Conservation (phyloP, 148 eudicot genomes). For the Drosera capensis region DNA sequence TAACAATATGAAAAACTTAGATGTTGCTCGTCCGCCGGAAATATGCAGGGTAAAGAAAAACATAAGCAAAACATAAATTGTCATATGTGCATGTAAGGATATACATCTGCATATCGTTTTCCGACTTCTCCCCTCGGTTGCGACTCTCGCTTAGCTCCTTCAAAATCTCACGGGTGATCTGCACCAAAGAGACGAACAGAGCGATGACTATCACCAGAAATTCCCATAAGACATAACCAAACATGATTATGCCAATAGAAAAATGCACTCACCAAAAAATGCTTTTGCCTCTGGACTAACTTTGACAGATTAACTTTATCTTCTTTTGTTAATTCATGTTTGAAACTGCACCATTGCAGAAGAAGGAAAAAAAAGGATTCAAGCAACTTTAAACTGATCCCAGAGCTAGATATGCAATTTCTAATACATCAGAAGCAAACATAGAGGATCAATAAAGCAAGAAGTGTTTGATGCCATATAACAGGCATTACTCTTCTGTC, state of each 20-base stretch:
- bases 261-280: constrained; percentile 38
- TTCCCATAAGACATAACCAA: not conserved
- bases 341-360: constrained; percentile 36
- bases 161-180: constrained; percentile 80
- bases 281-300: constrained; percentile 49
- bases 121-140: constrained; percentile 74
- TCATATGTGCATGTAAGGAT: too few species aligned
- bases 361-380: not conserved
- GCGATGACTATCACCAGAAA: not conserved
- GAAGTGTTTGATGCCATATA: constrained; percentile 96
- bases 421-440: not conserved
- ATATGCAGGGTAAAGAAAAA: too few species aligned
- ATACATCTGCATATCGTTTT: constrained; percentile 48
- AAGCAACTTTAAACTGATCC: not conserved
- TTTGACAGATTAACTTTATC: constrained; percentile 45
- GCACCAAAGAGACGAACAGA: constrained; percentile 12
- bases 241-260: not conserved
- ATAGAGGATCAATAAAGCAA: constrained; percentile 24
- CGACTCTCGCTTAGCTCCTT: constrained; percentile 70
- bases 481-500: constrained; percentile 89
- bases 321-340: constrained; percentile 62
- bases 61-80: too few species aligned
- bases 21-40: too few species aligned
- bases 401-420: not conserved
- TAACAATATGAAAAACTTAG: too few species aligned